phyloP scores from a whole-genome alignment of 2,329 filamentous ascomycete genomes.

The Cladophialophora carrionii region DNA sequence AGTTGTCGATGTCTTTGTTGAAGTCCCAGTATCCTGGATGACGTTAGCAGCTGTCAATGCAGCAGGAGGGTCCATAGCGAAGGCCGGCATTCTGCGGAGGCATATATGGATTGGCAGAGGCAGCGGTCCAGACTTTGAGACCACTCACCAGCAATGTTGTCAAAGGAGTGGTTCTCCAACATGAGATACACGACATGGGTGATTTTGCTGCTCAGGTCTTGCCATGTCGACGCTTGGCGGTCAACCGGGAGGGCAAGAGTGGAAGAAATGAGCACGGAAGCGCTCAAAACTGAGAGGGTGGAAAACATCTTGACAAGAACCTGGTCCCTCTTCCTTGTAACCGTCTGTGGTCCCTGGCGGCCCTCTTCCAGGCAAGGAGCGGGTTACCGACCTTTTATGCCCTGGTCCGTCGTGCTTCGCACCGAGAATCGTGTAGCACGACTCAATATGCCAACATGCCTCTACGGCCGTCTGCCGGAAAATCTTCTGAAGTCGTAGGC shows the following conservation, averaged over 20 bases:
- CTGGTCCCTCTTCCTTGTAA: not conserved
- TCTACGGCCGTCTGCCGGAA: not conserved
- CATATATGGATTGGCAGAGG: too few species aligned
- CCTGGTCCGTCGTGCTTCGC: not conserved
- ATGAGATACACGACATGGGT: conserved; percentile 28
- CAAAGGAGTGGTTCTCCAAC: conserved; percentile 31
- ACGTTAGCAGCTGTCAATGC: not conserved
- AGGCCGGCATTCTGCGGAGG: not conserved
- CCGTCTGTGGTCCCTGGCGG: not conserved
- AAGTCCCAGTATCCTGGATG: conserved; percentile 26
- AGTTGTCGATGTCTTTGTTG: conserved; percentile 26
- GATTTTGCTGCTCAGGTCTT: conserved; percentile 29
- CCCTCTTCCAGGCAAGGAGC: not conserved
- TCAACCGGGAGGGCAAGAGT: conserved; percentile 19
- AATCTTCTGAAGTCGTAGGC: not conserved
- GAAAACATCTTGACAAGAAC: conserved; percentile 15
- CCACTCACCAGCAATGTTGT: conserved; percentile 28
- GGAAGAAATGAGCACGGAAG: conserved; percentile 23
- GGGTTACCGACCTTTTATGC: not conserved
- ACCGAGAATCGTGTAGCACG: not conserved
- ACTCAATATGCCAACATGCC: not conserved
- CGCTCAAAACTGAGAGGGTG: conserved; percentile 15
- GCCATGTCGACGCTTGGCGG: conserved; percentile 21
- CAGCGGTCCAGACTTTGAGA: not conserved
- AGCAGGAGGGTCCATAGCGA: not conserved